Percentiles rank a stretch among this genome's conserved stretches.
Evolutionary conservation across 768 basidiomycete genomes (phyloP).

Genomic region (Artomyces pyxidatus): DNA sequence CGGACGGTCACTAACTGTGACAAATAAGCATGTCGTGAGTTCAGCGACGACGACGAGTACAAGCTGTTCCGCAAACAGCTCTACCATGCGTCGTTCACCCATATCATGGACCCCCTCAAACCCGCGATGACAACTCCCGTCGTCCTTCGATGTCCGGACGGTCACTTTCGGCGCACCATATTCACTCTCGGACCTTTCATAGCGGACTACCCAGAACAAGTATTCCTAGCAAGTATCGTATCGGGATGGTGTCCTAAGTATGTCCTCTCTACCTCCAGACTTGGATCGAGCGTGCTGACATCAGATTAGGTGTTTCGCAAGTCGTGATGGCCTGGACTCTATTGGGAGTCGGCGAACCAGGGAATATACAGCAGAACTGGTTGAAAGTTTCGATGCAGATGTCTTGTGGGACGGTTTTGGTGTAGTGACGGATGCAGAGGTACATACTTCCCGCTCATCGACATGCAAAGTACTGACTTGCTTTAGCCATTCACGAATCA

Average conservation of each 20-base stretch:
- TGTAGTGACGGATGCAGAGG: conserved; percentile 18
- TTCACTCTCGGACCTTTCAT: conserved; percentile 28
- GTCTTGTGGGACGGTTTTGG: conserved; percentile 23
- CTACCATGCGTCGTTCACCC: conserved; percentile 9
- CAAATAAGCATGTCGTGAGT: not conserved
- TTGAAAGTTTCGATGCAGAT: conserved; percentile 11
- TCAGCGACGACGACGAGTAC: not conserved
- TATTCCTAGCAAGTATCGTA: conserved; percentile 23
- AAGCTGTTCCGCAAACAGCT: conserved; percentile 15
- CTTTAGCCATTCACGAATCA: conserved; percentile 25
- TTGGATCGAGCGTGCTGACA: not conserved
- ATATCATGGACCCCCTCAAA: conserved; percentile 8
- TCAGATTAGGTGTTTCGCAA: conserved; percentile 2
- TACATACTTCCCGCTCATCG: conserved; percentile 6
- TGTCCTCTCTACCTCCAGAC: not conserved
- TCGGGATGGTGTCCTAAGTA: conserved; percentile 23
- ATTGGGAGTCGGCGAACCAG: not conserved
- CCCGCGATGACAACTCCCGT: conserved; percentile 13
- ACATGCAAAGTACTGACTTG: not conserved
- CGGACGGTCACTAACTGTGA: not conserved
- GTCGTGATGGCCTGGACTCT: conserved; percentile 1
- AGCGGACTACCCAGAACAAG: conserved; percentile 32
- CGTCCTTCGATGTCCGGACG: conserved; percentile 22
- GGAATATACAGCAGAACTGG: conserved; percentile 4
- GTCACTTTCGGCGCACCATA: conserved; percentile 23